phyloP scores from a whole-genome alignment of 2,329 filamentous ascomycete species.

The Didymella segeticola region DNA sequence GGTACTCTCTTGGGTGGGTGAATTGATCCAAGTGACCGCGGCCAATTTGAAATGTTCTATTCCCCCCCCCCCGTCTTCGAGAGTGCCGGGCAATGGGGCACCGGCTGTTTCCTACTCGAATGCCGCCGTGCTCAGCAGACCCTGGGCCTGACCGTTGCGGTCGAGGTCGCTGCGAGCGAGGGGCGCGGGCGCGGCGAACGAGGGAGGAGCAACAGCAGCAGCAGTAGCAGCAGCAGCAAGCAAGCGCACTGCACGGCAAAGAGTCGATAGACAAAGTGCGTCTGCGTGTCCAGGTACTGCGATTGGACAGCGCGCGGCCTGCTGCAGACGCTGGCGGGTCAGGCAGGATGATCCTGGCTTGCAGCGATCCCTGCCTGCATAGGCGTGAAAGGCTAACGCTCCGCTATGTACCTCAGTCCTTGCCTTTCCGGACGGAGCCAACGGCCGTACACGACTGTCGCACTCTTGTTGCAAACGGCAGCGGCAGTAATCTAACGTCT shows the following conservation, averaged over 20 bases:
- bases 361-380: constrained; percentile 34
- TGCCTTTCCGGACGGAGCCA: constrained; percentile 49
- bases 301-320: constrained; percentile 36
- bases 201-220: constrained; percentile 18
- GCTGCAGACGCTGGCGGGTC: constrained; percentile 31
- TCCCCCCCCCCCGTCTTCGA: constrained; percentile 2
- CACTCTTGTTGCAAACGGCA: constrained; percentile 51
- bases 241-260: constrained; percentile 19
- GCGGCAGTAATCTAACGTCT: constrained; percentile 51
- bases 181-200: constrained; percentile 20
- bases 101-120: constrained; percentile 30
- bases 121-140: constrained; percentile 22
- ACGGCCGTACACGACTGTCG: constrained; percentile 50
- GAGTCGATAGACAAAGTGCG: constrained; percentile 16
- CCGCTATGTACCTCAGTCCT: constrained; percentile 44
- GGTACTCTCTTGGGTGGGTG: constrained; percentile 17
- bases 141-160: constrained; percentile 10
- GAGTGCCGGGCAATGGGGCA: constrained; percentile 15
- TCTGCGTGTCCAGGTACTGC: constrained; percentile 24
- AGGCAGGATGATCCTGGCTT: constrained; percentile 36
- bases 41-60: constrained; percentile 12
- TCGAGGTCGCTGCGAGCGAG: constrained; percentile 15
- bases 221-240: too few relatives aligned
- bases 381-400: constrained; percentile 38
- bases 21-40: constrained; percentile 9